A percentile compares a stretch with the other conserved stretches of the same genome.
Evolutionary conservation across 768 basidiomycete species (phyloP).

Genomic region (Xerocomellus chrysenteron): DNA sequence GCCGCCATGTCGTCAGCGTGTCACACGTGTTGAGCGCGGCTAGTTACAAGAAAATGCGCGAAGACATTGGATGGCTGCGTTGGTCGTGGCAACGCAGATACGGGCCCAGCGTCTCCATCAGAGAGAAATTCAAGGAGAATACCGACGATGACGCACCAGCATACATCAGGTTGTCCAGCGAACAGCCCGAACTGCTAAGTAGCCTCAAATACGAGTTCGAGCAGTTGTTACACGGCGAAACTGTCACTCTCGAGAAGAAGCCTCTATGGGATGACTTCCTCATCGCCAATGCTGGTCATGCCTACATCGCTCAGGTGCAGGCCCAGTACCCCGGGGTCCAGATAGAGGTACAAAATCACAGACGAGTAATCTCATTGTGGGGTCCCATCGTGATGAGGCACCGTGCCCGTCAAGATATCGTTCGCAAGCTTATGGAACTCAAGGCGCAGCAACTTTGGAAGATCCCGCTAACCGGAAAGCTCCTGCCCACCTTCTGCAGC

Average conservation of each 20-base stretch:
- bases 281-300: constrained; percentile 36
- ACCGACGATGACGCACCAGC: constrained; percentile 21
- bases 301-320: constrained; percentile 48
- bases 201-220: constrained; percentile 61
- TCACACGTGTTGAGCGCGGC: constrained; percentile 41
- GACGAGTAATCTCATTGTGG: constrained; percentile 53
- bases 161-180: constrained; percentile 49
- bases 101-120: constrained; percentile 31
- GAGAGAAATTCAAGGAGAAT: constrained; percentile 18
- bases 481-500: constrained; percentile 47
- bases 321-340: constrained; percentile 37
- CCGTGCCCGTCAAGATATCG: constrained; percentile 43
- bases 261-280: constrained; percentile 71
- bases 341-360: constrained; percentile 41
- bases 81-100: constrained; percentile 33
- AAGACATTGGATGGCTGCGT: constrained; percentile 49
- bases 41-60: constrained; percentile 39
- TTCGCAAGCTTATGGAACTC: constrained; percentile 46
- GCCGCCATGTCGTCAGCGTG: constrained; percentile 54
- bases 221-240: constrained; percentile 60
- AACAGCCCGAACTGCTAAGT: constrained; percentile 49
- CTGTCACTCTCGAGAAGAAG: constrained; percentile 49
- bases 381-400: constrained; percentile 46
- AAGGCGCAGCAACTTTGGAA: constrained; percentile 40
- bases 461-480: constrained; percentile 47